phyloP scores from a whole-genome alignment of 2,329 filamentous ascomycete species.

The Canariomyces notabilis region DNA sequence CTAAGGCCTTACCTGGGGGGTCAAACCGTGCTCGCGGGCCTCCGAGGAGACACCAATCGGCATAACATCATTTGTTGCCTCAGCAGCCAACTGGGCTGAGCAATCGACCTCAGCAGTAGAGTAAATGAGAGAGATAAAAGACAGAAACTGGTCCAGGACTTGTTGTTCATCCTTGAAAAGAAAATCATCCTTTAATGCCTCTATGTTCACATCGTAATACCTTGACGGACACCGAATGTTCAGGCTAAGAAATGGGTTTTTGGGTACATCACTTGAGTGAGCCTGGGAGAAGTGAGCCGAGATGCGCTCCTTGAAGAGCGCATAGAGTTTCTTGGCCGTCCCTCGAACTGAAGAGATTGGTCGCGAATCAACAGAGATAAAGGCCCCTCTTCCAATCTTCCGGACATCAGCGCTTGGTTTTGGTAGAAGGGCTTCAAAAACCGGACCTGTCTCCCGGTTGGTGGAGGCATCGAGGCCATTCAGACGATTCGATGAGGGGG shows the following conservation, averaged over 20 bases:
- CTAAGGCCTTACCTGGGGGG: slow-evolving; percentile 3
- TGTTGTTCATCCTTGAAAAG: slow-evolving; percentile 54
- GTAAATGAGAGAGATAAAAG: slow-evolving; percentile 41
- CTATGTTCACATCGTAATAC: slow-evolving; percentile 67
- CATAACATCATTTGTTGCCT: neutral
- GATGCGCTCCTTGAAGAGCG: slow-evolving; percentile 49
- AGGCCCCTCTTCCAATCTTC: slow-evolving; percentile 48
- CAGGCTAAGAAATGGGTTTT: slow-evolving; percentile 58
- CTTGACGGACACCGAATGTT: slow-evolving; percentile 56
- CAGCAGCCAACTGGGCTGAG: neutral
- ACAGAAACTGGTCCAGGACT: slow-evolving; percentile 43
- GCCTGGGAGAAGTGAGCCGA: slow-evolving; percentile 17
- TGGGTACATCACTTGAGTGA: slow-evolving; percentile 24
- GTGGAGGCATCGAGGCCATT: neutral
- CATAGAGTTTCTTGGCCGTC: slow-evolving; percentile 54
- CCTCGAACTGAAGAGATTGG: slow-evolving; percentile 54
- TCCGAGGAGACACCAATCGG: neutral
- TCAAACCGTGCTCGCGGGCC: neutral
- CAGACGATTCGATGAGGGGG: neutral
- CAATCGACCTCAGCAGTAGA: neutral
- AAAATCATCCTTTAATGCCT: slow-evolving; percentile 67
- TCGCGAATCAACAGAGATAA: slow-evolving; percentile 63
- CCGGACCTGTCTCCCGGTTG: slow-evolving; percentile 30
- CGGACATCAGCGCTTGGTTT: slow-evolving; percentile 40
- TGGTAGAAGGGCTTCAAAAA: slow-evolving; percentile 56